A percentile compares a stretch with the other conserved stretches of the same genome.
phyloP scores from a whole-genome alignment of 805 yeast species.

The Wickerhamiella lipophila region DNA sequence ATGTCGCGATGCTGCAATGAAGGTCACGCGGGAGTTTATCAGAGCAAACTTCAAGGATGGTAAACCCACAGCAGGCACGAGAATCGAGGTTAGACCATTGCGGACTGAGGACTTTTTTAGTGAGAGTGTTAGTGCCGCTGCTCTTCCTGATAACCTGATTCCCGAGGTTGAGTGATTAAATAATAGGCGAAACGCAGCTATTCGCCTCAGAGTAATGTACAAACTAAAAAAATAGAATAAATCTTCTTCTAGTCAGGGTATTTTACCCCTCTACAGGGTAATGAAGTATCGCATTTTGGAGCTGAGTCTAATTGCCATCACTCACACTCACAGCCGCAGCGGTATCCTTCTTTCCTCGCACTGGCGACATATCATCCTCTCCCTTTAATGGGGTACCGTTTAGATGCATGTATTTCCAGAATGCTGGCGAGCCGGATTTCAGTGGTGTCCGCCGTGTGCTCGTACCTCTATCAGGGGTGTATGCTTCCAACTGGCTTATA shows the following conservation, averaged over 20 bases:
- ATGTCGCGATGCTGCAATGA: slow-evolving; percentile 86
- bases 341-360: slow-evolving; percentile 1
- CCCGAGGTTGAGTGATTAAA: background rate
- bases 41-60: slow-evolving; percentile 40
- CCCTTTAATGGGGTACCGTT: slow-evolving; percentile 33
- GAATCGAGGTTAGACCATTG: slow-evolving; percentile 46
- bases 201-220: background rate
- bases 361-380: slow-evolving; percentile 9
- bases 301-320: background rate
- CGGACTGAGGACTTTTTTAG: slow-evolving; percentile 45
- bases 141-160: slow-evolving; percentile 1
- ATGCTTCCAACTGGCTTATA: slow-evolving; percentile 44
- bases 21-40: slow-evolving; percentile 77
- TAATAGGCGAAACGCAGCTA: too few species aligned
- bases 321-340: background rate
- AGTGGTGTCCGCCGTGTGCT: slow-evolving; percentile 9
- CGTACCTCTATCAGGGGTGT: slow-evolving; percentile 49
- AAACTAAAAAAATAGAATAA: background rate
- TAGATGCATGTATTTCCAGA: slow-evolving; percentile 86
- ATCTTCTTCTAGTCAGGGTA: background rate
- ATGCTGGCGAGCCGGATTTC: slow-evolving; percentile 52
- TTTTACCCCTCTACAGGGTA: background rate
- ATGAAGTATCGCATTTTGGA: background rate
- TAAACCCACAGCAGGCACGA: slow-evolving; percentile 6
- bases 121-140: slow-evolving; percentile 21